Base-by-base conservation (phyloP, 495 filamentous ascomycete genomes). In the Haplographium delicatum region DNA sequence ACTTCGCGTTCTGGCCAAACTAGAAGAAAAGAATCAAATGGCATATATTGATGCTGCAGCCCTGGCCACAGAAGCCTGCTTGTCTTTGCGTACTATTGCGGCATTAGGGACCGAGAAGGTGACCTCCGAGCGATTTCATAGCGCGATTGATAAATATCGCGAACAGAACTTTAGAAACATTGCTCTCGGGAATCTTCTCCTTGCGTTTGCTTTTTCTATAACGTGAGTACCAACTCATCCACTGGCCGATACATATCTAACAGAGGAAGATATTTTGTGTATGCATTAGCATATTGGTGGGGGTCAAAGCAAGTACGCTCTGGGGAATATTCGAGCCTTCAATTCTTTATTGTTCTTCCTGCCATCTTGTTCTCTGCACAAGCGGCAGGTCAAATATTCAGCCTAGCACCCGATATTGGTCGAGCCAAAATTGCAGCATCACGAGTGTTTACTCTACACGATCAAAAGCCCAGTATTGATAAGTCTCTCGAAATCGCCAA, bases 261-360 rank as follows among this genome's bases (percentile, higher is more conserved):
- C 0, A 44, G 9, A 43, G 1, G 6, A 26, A 57, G 55, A 4
- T 54, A 62, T 78, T 18, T 76, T 78, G 55, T 86, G 5, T 83
- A 83, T 58, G 78, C 80, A 0, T 63, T 87, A 19, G 81, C 81
- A 0, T 86, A 85, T 62, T 85, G 81, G 76, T 87, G 82, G 79
- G 82, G 81, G 4, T 70, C 78, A 1, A 71, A 66, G 35, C 76
- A 78, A 56, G 75, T 86, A 18, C 66, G 73, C 13, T 61, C 68
- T 33, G 80, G 81, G 1, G 52, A 71, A 16, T 84, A 84, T 50
- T 71, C 72, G 0, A 73, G 72, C 22, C 69, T 74, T 3, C 72
- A 85, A 47, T 85, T 86, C 64, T 85, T 85, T 62, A 84, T 83
- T 49, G 78, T 85, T 2, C 62, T 84, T 10, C 71, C 79, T 0